Evolutionary conservation across 805 yeast genomes (phyloP).

Genomic region (Wickerhamomyces kurtzmanii): DNA sequence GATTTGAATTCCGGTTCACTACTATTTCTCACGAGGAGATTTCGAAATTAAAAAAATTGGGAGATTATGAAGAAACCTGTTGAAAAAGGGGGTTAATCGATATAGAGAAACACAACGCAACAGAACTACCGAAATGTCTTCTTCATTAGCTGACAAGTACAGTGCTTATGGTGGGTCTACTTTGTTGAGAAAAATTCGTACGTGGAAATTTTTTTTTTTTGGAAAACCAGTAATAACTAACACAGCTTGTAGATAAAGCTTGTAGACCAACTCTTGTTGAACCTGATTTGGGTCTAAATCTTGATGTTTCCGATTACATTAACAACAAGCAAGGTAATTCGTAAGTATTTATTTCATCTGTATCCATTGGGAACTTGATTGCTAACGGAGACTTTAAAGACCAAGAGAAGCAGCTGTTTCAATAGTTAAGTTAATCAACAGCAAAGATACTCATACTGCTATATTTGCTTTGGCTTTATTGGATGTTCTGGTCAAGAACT

Average conservation of each 20-base stretch:
- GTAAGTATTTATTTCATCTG: conserved; percentile 4
- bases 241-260: conserved; percentile 52
- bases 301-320: conserved; percentile 89
- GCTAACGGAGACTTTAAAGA: conserved; percentile 4
- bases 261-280: conserved; percentile 74
- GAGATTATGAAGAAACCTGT: no score
- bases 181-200: conserved; percentile 29
- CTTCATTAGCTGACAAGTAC: conserved; percentile 15
- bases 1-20: no score
- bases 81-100: no score
- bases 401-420: conserved; percentile 91
- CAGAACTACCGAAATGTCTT: no score
- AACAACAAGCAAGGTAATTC: conserved; percentile 86
- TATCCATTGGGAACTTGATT: background rate
- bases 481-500: conserved; percentile 90
- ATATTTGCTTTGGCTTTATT: conserved; percentile 73
- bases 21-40: no score
- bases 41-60: no score
- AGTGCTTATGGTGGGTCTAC: conserved; percentile 17
- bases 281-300: conserved; percentile 80
- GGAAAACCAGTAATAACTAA: conserved; percentile 1
- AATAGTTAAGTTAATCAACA: conserved; percentile 73
- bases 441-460: conserved; percentile 75
- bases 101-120: no score
- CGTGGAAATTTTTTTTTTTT: conserved; percentile 3